These are phyloP conservation scores for Fagopyrum esculentum DNA, from an alignment of 148 eudicot genomes.

Conservation along the genomic window DNA sequence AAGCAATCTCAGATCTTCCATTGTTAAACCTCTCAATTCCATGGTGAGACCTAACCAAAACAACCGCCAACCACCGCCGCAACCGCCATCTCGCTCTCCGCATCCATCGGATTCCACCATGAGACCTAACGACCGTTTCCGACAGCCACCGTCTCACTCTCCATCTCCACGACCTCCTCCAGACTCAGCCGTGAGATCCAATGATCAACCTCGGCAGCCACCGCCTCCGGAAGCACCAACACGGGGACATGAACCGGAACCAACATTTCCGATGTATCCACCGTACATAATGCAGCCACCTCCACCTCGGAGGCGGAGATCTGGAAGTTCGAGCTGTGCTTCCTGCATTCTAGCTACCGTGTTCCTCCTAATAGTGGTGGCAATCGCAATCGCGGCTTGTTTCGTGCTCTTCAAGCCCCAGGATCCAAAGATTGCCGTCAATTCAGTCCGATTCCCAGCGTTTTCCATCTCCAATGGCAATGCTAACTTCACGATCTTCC, in stretches of 20 bases:
- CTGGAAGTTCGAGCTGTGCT: conserved; percentile 36
- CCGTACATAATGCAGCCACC: conserved; percentile 14
- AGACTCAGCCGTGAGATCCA: conserved; percentile 6
- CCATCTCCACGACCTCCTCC: conserved; percentile 7
- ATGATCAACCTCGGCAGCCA: conserved; percentile 7
- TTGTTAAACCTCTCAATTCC: background rate
- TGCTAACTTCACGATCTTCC: conserved; percentile 75
- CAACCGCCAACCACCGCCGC: conserved; percentile 10
- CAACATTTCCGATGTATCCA: conserved; percentile 7
- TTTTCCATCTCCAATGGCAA: conserved; percentile 55
- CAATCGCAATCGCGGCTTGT: conserved; percentile 32
- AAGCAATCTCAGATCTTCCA: conserved; percentile 10
- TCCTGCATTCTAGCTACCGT: conserved; percentile 67
- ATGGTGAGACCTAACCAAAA: background rate
- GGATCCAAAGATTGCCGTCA: conserved; percentile 59
- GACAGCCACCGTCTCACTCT: background rate
- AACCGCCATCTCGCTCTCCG: background rate
- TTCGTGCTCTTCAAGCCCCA: conserved; percentile 74
- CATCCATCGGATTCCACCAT: background rate
- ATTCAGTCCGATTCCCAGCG: conserved; percentile 63
- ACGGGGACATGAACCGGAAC: background rate
- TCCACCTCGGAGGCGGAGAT: conserved; percentile 16
- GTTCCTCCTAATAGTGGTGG: conserved; percentile 43
- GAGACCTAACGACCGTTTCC: background rate
- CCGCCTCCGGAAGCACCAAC: conserved; percentile 7